phyloP scores from a whole-genome alignment of 2,329 filamentous ascomycete species.

The Aspergillus floridensis region DNA sequence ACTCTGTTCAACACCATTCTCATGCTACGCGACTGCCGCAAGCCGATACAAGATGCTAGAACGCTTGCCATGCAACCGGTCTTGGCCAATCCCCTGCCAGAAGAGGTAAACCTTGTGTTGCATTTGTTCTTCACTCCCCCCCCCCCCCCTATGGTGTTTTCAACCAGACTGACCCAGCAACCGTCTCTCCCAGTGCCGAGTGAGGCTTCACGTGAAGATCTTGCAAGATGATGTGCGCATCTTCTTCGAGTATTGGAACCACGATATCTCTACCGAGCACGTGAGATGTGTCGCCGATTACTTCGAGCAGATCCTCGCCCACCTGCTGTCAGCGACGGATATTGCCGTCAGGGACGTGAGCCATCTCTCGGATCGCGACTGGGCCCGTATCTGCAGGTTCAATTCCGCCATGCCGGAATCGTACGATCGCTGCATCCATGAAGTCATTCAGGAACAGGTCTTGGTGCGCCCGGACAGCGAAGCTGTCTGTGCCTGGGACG shows the following conservation, averaged over 20 bases:
- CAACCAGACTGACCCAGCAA: slow-evolving; percentile 1
- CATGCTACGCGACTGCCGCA: slow-evolving; percentile 33
- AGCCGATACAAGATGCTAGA: slow-evolving; percentile 17
- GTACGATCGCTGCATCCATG: slow-evolving; percentile 41
- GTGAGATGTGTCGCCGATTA: slow-evolving; percentile 50
- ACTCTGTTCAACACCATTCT: slow-evolving; percentile 37
- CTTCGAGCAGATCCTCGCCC: slow-evolving; percentile 53
- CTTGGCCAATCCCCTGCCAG: slow-evolving; percentile 30
- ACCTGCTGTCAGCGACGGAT: slow-evolving; percentile 46
- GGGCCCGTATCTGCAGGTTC: slow-evolving; percentile 54
- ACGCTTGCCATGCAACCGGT: slow-evolving; percentile 24
- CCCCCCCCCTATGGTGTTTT: not conserved
- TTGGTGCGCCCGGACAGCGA: slow-evolving; percentile 33
- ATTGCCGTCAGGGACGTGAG: slow-evolving; percentile 48
- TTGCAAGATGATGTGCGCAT: slow-evolving; percentile 34
- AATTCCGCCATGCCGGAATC: slow-evolving; percentile 46
- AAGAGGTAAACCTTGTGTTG: slow-evolving; percentile 27
- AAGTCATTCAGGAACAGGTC: slow-evolving; percentile 38
- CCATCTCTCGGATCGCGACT: slow-evolving; percentile 57
- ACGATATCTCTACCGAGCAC: slow-evolving; percentile 37
- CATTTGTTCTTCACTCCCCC: not conserved
- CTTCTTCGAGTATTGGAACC: slow-evolving; percentile 40
- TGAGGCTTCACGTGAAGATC: slow-evolving; percentile 37
- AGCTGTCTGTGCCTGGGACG: slow-evolving; percentile 42
- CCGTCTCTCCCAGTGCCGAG: slow-evolving; percentile 28